Evolutionary conservation across 495 filamentous ascomycete species (phyloP).

Genomic region (Penicillium simplicissimum): DNA sequence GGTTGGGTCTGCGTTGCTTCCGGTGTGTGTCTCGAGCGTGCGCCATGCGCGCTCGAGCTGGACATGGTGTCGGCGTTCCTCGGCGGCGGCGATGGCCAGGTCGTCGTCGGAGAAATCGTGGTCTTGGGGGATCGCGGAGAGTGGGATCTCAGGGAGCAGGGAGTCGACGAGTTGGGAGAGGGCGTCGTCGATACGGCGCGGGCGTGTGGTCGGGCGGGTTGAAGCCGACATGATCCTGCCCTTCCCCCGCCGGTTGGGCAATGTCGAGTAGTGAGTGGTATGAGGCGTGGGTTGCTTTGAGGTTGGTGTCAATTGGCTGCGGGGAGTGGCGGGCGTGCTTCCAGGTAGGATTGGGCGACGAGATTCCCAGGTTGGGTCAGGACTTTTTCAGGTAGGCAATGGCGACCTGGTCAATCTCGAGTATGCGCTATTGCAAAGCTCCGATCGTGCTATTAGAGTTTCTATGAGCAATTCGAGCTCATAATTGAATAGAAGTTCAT

Average conservation of each 20-base stretch:
- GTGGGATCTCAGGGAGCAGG: conserved; percentile 43
- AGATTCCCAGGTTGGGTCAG: background rate
- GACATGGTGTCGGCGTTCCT: conserved; percentile 46
- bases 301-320: conserved; percentile 5
- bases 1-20: conserved; percentile 29
- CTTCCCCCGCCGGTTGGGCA: conserved; percentile 15
- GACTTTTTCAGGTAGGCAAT: background rate
- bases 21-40: conserved; percentile 37
- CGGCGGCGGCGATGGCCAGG: conserved; percentile 42
- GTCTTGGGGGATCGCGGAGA: conserved; percentile 36
- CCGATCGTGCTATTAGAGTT: conserved; percentile 4
- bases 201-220: conserved; percentile 36
- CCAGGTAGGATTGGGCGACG: conserved; percentile 1
- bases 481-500: conserved; percentile 2
- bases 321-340: background rate
- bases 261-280: conserved; percentile 15
- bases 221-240: conserved; percentile 36
- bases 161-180: conserved; percentile 56
- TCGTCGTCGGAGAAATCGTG: conserved; percentile 45
- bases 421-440: background rate
- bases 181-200: conserved; percentile 56
- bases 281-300: background rate
- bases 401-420: background rate
- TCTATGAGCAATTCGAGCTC: conserved; percentile 1
- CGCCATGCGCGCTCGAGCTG: conserved; percentile 49